Conservation (phyloP, 129 eudicot genomes). For the Pseudognaphalium luteoalbum region DNA sequence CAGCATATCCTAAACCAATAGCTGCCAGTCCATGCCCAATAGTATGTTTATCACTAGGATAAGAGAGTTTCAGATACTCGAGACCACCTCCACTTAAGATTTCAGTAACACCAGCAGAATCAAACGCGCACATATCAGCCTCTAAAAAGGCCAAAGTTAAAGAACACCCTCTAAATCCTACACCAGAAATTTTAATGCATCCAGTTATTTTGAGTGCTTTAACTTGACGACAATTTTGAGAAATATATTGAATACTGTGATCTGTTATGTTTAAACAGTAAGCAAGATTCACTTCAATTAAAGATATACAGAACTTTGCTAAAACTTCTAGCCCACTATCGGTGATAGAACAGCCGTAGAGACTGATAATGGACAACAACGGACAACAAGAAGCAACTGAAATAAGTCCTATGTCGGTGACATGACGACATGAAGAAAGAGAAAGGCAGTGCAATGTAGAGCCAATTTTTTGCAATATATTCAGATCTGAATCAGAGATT, state of each 20-base stretch:
- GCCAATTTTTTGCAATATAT: no score
- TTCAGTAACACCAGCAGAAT: constrained; percentile 67
- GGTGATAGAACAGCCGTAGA: constrained; percentile 43
- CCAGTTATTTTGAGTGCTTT: constrained; percentile 43
- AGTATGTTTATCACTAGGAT: not conserved
- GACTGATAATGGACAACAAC: constrained; percentile 40
- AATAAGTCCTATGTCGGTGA: no score
- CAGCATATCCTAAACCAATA: constrained; percentile 40
- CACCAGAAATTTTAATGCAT: constrained; percentile 41
- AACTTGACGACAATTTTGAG: constrained; percentile 41
- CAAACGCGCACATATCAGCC: constrained; percentile 59
- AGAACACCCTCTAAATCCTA: constrained; percentile 52
- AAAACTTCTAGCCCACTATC: constrained; percentile 44
- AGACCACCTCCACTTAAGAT: constrained; percentile 29
- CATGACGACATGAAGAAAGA: no score
- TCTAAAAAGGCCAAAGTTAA: constrained; percentile 48
- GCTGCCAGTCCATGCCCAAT: constrained; percentile 24
- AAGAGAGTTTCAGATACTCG: constrained; percentile 45
- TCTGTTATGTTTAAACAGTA: constrained; percentile 46
- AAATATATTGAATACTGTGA: constrained; percentile 42
- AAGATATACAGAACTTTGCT: constrained; percentile 44
- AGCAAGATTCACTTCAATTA: constrained; percentile 52
- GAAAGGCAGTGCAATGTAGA: no score
- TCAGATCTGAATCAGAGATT: no score
- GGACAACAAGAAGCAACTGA: no score